phyloP scores from a whole-genome alignment of 345 rosid species.

The Hibiscus syriacus region DNA sequence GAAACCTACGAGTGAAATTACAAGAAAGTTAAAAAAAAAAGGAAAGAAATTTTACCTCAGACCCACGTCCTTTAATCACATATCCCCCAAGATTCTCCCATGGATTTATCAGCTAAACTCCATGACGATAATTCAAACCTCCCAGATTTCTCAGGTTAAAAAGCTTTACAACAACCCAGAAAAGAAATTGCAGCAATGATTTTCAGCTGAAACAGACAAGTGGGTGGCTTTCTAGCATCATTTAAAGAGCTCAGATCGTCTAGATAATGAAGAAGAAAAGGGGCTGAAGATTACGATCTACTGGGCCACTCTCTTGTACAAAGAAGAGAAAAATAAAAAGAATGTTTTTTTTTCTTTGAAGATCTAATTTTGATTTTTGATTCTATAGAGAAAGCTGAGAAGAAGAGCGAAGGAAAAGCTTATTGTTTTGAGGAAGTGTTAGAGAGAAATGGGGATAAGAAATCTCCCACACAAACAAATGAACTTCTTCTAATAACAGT shows the following conservation, averaged over 20 bases:
- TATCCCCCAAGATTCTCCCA: constrained; percentile 30
- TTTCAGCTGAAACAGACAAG: constrained; percentile 25
- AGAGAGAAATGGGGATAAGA: constrained; percentile 63
- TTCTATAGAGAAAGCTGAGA: constrained; percentile 27
- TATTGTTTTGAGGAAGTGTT: constrained; percentile 12
- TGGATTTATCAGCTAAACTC: constrained; percentile 36
- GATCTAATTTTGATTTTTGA: constrained; percentile 11
- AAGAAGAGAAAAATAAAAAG: no score
- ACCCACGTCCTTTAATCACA: constrained; percentile 68
- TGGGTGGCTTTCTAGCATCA: constrained; percentile 40
- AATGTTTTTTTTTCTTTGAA: constrained; percentile 16
- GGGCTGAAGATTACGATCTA: constrained; percentile 57
- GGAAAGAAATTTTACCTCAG: constrained; percentile 51
- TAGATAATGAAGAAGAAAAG: constrained; percentile 22
- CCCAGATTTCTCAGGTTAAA: constrained; percentile 14
- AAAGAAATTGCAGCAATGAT: constrained; percentile 6
- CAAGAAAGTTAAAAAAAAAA: constrained; percentile 13
- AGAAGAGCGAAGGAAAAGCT: constrained; percentile 31
- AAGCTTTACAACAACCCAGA: no score
- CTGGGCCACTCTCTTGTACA: constrained; percentile 56
- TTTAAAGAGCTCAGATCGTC: constrained; percentile 58
- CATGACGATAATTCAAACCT: constrained; percentile 33
- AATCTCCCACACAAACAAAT: constrained; percentile 60
- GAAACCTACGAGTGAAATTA: constrained; percentile 17
- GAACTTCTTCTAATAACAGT: constrained; percentile 83